Base-by-base conservation (phyloP, 345 rosid genomes). In the Garcia nutans region DNA sequence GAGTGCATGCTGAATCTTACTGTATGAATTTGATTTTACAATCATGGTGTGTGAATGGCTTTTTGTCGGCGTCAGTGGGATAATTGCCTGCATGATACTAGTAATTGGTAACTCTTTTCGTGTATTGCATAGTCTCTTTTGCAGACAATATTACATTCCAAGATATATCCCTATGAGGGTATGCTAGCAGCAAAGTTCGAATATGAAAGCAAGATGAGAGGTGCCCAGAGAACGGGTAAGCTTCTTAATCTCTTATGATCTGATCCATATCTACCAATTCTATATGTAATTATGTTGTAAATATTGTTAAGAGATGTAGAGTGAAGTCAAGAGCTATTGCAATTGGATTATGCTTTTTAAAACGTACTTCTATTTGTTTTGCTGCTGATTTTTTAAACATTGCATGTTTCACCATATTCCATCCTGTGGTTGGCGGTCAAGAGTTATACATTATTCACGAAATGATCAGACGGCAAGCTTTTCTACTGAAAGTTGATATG, bases 181-280 rank as follows among this genome's bases (percentile, higher is more conserved):
- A 78, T 90, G 75, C 80, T 96, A 68, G 87, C 96, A 57, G 94
- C 99, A 45, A 88, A 90, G 83, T 74, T 96, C 80, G 98, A 96
- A 84, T 93, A 93, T 80, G 99, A 96, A 85, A 88, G 99, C 79
- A 90, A 88, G 83, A 78, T 85, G 82, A 88, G 94, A 87, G 99
- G 98, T 79, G 96, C 99, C 77, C 97, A 93, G 79, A 90, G 97
- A 85, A 96, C 92, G 98, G 94, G 97, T 93, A 89, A 90, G 94
- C 74, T 33, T 85, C 72, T 82, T 61, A 52, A 76, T 78, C 71
- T 75, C 58, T 70, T 55, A 78, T 75, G 59, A 73, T 72, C 54
- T 28, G 67, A 59, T 74, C 26, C 2, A 22, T 63, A 57, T 42
- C 9, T 22, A 11, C 19, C 26, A 15, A 5, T 65, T 9, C 47